Percentiles rank a stretch among this genome's conserved stretches.
phyloP scores from a whole-genome alignment of 2,329 filamentous ascomycete species.

The Neonectria coccinea region DNA sequence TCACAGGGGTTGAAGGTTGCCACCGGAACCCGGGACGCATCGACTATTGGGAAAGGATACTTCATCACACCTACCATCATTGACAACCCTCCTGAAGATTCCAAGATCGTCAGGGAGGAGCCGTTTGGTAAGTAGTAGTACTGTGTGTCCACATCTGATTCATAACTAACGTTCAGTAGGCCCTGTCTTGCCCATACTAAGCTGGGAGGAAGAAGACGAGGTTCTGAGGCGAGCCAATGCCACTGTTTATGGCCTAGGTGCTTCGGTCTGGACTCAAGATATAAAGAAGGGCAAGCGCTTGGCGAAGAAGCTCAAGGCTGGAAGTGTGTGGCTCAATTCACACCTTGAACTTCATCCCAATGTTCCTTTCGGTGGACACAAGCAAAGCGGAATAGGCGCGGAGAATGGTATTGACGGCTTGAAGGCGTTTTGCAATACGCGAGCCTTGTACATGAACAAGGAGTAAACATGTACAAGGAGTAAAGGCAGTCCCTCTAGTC shows the following conservation, averaged over 20 bases:
- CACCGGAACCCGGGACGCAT: neutral
- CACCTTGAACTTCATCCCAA: conserved; percentile 58
- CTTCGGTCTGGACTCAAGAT: conserved; percentile 67
- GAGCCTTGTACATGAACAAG: too few relatives aligned
- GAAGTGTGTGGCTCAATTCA: conserved; percentile 69
- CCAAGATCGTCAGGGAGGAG: conserved; percentile 66
- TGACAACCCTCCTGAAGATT: conserved; percentile 66
- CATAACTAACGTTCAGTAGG: conserved; percentile 7
- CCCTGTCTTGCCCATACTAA: conserved; percentile 71
- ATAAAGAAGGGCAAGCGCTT: conserved; percentile 61
- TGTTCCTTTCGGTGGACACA: conserved; percentile 55
- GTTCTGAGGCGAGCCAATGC: conserved; percentile 66
- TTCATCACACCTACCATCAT: conserved; percentile 54
- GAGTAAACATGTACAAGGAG: too few relatives aligned
- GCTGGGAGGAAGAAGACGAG: conserved; percentile 70
- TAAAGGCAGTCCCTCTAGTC: too few relatives aligned
- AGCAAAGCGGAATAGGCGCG: conserved; percentile 55
- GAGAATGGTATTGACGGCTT: conserved; percentile 37
- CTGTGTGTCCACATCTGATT: too few relatives aligned
- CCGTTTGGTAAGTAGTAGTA: conserved; percentile 50
- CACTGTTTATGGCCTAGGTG: conserved; percentile 63
- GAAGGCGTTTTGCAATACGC: too few relatives aligned
- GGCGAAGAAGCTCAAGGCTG: conserved; percentile 65
- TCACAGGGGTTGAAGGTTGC: conserved; percentile 11
- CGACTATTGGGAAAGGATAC: neutral